Base-by-base conservation (phyloP, 2,329 filamentous ascomycete species). In the Akanthomyces muscarius region DNA sequence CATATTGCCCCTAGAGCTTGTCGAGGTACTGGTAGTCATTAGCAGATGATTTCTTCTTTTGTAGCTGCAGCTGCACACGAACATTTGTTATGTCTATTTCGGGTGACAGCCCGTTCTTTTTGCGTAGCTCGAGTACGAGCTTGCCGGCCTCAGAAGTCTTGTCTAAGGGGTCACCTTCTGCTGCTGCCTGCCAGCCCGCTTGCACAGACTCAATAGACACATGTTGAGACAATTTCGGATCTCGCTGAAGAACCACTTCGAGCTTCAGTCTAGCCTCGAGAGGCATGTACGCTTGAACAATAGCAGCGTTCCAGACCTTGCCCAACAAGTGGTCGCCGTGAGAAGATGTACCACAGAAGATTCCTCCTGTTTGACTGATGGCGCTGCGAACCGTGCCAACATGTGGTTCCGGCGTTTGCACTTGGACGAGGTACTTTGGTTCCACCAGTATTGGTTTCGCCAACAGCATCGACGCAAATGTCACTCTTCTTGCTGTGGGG, bases 361-460 rank as follows among this genome's bases (percentile, higher is more conserved):
- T 13, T 7, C 47, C 23, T 50, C 13, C 21, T 25, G 30, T 18
- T 50, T 25, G 23, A 7, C 25, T 50, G 47, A 50, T 50, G 47
- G 25, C 47, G 14, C 18, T 4, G 5, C 18, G 47, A 18, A 50
- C 6, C 14, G 30, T 30, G 47, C 5, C 5, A 30, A 25, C 47
- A 7, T 30, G 47, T 7, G 18, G 47, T 41, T 23, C n/a, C 6
- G 94, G 94, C 68, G 98, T 95, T 85, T 97, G 93, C 80, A 99
- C 98, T 82, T 99, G 95, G 80, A 96, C 92, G 79, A 97, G 85
- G 90, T 96, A 99, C 82, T 98, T 90, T 76, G 95, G 95, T 87
- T 99, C 95, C 73, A 92, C 88, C 68, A 99, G 88, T 80, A 87
- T 88, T 70, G 95, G 95, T 71, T 96, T 87, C 74, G 95, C 93